phyloP scores from a whole-genome alignment of 2,329 filamentous ascomycete species.

The Sclerotinia trifoliorum region DNA sequence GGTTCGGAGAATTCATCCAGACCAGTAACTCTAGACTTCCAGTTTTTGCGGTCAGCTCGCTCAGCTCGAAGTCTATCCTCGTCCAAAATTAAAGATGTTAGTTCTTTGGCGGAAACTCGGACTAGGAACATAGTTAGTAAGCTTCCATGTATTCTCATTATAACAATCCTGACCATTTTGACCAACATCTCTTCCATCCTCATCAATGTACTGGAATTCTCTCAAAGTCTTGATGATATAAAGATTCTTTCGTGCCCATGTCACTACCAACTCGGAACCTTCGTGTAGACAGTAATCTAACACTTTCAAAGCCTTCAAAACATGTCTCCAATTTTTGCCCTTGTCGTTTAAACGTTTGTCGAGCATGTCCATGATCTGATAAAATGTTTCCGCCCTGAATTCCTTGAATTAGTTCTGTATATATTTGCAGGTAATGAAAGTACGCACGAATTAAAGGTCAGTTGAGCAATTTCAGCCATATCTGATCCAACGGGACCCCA shows the following conservation, averaged over 20 bases:
- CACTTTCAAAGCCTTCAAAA: slow-evolving; percentile 95
- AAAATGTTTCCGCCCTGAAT: slow-evolving; percentile 82
- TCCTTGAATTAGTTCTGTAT: slow-evolving; percentile 20
- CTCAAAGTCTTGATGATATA: slow-evolving; percentile 98
- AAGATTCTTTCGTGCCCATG: slow-evolving; percentile 96
- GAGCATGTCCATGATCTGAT: slow-evolving; percentile 99
- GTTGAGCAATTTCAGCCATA: slow-evolving; percentile 97
- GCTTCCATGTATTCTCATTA: slow-evolving; percentile 5
- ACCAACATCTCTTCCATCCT: slow-evolving; percentile 91
- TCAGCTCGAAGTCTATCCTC: slow-evolving; percentile 90
- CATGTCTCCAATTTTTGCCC: slow-evolving; percentile 99
- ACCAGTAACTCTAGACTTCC: slow-evolving; percentile 94
- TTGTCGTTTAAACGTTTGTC: slow-evolving; percentile 99
- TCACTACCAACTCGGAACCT: slow-evolving; percentile 92
- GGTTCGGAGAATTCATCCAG: slow-evolving; percentile 74
- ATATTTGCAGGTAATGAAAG: neutral
- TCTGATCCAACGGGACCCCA: slow-evolving; percentile 98
- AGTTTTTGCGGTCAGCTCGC: slow-evolving; percentile 85
- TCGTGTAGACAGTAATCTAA: slow-evolving; percentile 98
- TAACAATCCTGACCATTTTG: slow-evolving; percentile 72
- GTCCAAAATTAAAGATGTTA: slow-evolving; percentile 87
- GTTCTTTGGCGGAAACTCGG: slow-evolving; percentile 90
- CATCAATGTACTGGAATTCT: slow-evolving; percentile 95
- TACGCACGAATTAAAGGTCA: slow-evolving; percentile 94
- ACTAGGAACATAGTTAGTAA: slow-evolving; percentile 56